phyloP scores from a whole-genome alignment of 441 rosid species.

The Aquilaria agallochum region DNA sequence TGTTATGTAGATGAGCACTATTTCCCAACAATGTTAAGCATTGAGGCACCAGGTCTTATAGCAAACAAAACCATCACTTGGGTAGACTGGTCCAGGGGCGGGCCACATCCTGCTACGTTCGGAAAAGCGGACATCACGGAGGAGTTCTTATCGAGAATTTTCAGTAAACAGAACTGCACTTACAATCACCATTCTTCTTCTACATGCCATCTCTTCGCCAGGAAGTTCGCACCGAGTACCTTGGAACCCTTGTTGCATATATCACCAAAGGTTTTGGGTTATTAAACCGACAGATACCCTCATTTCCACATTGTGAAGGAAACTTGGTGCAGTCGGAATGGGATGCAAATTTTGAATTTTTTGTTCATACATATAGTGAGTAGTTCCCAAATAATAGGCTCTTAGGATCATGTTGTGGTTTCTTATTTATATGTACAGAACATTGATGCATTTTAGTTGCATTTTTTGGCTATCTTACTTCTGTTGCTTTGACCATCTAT shows the following conservation, averaged over 20 bases:
- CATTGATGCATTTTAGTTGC: no score
- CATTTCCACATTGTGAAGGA: no score
- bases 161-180: slow-evolving; percentile 35
- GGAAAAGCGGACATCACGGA: slow-evolving; percentile 63
- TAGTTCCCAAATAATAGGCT: no score
- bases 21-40: slow-evolving; percentile 86
- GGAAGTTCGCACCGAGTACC: slow-evolving; percentile 84
- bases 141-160: slow-evolving; percentile 50
- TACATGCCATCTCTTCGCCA: slow-evolving; percentile 60
- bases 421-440: no score
- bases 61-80: slow-evolving; percentile 89
- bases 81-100: slow-evolving; percentile 98
- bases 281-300: slow-evolving; percentile 18
- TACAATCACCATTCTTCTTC: slow-evolving; percentile 48
- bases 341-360: no score
- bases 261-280: slow-evolving; percentile 50
- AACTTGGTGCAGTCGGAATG: no score
- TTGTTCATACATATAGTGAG: no score
- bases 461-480: no score
- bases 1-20: slow-evolving; percentile 97
- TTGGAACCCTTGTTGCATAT: slow-evolving; percentile 56
- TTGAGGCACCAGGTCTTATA: slow-evolving; percentile 42
- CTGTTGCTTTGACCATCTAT: no score
- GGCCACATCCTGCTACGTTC: slow-evolving; percentile 91
- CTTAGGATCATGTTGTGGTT: no score